A percentile compares a stretch with the other conserved stretches of the same genome.
phyloP scores from a whole-genome alignment of 2,329 filamentous ascomycete genomes.

The Escovopsis sp. region DNA sequence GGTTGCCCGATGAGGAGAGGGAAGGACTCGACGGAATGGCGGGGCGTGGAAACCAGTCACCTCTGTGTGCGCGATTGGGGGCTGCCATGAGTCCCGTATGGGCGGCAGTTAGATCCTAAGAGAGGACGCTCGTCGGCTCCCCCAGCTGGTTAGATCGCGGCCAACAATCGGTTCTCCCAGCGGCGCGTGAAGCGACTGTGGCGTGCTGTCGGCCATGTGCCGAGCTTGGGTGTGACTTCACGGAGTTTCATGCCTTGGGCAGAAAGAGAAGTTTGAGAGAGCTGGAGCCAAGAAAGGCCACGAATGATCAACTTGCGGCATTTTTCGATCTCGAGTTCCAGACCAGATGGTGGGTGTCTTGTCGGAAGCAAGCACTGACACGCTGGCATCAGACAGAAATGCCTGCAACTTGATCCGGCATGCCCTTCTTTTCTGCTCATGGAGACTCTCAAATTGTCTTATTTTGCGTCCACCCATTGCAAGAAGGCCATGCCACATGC shows the following conservation, averaged over 20 bases:
- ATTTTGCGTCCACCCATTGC: not conserved
- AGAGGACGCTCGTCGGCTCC: conserved; percentile 62
- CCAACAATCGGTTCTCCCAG: conserved; percentile 24
- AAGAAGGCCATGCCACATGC: conserved; percentile 1
- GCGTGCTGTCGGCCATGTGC: conserved; percentile 7
- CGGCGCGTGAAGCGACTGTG: conserved; percentile 15
- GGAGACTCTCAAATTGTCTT: conserved; percentile 20
- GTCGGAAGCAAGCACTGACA: conserved; percentile 27
- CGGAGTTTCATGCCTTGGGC: conserved; percentile 2
- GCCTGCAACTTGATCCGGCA: conserved; percentile 17
- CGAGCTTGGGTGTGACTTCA: conserved; percentile 5
- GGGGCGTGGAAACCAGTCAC: conserved; percentile 42
- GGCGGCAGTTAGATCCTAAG: conserved; percentile 58
- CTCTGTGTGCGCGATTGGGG: conserved; percentile 36
- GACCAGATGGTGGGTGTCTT: conserved; percentile 19
- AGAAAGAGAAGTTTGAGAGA: conserved; percentile 13
- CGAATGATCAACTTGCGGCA: conserved; percentile 29
- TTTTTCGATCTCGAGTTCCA: conserved; percentile 22
- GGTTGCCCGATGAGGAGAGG: conserved; percentile 20
- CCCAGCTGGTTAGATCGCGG: conserved; percentile 48
- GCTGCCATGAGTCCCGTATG: conserved; percentile 50
- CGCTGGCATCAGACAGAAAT: conserved; percentile 32
- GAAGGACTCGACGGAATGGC: conserved; percentile 29
- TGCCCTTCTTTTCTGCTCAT: conserved; percentile 27
- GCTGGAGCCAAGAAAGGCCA: conserved; percentile 30